phyloP scores from a whole-genome alignment of 2,329 filamentous ascomycete species.

The Exophiala xenobiotica region DNA sequence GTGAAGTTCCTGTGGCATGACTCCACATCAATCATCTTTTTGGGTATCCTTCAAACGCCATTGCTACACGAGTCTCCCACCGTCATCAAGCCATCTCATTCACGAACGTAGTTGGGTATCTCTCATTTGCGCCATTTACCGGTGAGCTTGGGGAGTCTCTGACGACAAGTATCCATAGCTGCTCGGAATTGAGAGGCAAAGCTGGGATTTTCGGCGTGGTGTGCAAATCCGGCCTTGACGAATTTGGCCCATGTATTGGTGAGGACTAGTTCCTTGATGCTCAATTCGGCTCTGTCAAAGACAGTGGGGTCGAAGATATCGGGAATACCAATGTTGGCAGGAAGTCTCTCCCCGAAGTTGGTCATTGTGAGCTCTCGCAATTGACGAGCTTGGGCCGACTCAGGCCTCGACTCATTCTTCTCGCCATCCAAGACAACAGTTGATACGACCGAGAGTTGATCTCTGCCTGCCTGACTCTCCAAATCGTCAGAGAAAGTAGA shows the following conservation, averaged over 20 bases:
- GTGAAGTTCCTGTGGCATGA: constrained; percentile 8
- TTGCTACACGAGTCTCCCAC: not conserved
- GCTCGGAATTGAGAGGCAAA: constrained; percentile 13
- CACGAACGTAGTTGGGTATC: not conserved
- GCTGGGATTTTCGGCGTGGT: constrained; percentile 15
- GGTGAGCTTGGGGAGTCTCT: constrained; percentile 7
- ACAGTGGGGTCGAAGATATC: constrained; percentile 51
- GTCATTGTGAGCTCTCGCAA: constrained; percentile 27
- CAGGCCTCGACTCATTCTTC: constrained; percentile 8
- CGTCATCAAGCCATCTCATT: not conserved
- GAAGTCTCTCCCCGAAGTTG: constrained; percentile 34
- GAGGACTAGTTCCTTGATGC: constrained; percentile 65
- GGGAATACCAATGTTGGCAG: constrained; percentile 41
- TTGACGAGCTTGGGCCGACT: constrained; percentile 8
- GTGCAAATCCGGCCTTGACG: constrained; percentile 32
- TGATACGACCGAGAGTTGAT: constrained; percentile 23
- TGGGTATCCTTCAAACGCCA: not conserved
- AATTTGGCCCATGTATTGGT: constrained; percentile 65
- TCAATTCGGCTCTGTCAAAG: constrained; percentile 60
- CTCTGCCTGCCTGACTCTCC: constrained; percentile 24
- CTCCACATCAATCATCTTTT: not conserved
- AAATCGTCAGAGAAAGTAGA: constrained; percentile 32
- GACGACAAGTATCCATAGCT: constrained; percentile 12
- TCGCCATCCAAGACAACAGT: constrained; percentile 17
- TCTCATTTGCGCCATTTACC: constrained; percentile 6